These are phyloP conservation scores for Candida chauliodis DNA, from an alignment of 805 yeast genomes.

Conservation along the genomic window DNA sequence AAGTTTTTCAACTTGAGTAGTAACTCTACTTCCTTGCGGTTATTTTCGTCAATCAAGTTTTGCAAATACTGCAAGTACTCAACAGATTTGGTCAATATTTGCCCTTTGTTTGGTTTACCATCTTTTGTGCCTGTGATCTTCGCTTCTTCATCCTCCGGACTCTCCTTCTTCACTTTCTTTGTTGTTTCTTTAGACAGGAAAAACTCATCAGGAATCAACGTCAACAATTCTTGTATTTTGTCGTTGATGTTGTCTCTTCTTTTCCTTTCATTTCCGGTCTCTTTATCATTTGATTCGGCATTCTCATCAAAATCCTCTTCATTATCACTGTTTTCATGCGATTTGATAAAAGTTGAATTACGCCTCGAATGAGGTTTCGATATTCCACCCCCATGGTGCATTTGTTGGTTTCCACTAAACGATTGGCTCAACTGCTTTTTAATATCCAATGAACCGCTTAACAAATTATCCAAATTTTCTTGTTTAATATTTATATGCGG, in stretches of 20 bases:
- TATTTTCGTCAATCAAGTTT: conserved; percentile 70
- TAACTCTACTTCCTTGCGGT: conserved; percentile 74
- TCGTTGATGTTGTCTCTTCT: conserved; percentile 44
- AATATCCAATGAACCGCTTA: conserved; percentile 33
- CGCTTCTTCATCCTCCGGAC: conserved; percentile 14
- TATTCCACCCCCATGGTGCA: conserved; percentile 26
- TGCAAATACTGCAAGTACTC: conserved; percentile 68
- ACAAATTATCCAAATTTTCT: conserved; percentile 22
- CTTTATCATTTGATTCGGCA: conserved; percentile 21
- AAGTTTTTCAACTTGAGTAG: conserved; percentile 56
- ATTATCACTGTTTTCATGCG: conserved; percentile 17
- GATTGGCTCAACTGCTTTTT: conserved; percentile 42
- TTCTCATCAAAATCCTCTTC: conserved; percentile 25
- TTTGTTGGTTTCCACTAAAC: conserved; percentile 14
- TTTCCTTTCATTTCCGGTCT: conserved; percentile 38
- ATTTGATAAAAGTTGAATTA: conserved; percentile 26
- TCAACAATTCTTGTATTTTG: conserved; percentile 40
- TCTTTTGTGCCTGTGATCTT: conserved; percentile 63
- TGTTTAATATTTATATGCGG: conserved; percentile 30
- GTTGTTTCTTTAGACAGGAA: conserved; percentile 22
- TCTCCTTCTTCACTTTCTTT: conserved; percentile 8
- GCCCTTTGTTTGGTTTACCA: conserved; percentile 84
- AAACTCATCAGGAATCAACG: conserved; percentile 34
- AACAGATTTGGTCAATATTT: conserved; percentile 69
- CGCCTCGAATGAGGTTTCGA: conserved; percentile 37